These are phyloP conservation scores for Adansonia madagascariensis DNA, from an alignment of 441 rosid genomes.

Conservation along the genomic window DNA sequence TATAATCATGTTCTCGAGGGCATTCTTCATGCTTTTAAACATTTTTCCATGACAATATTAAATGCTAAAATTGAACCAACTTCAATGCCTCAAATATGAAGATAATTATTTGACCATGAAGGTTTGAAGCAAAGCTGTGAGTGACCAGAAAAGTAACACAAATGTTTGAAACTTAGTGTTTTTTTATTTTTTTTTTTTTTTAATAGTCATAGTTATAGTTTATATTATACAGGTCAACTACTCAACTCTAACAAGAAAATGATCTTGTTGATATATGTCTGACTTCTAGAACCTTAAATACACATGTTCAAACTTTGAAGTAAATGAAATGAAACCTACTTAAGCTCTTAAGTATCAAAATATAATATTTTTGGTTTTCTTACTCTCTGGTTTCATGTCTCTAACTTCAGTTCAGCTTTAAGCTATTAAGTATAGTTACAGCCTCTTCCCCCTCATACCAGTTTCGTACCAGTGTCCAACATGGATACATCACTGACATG, in stretches of 20 bases:
- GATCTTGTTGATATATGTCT: background rate
- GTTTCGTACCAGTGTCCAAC: too few species aligned
- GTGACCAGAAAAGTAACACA: background rate
- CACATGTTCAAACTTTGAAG: background rate
- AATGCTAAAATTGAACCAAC: background rate
- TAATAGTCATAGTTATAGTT: background rate
- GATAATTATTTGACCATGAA: background rate
- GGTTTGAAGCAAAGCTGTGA: conserved; percentile 8
- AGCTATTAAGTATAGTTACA: background rate
- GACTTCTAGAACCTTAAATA: background rate
- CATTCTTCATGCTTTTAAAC: background rate
- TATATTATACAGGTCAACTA: background rate
- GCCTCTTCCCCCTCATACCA: too few species aligned
- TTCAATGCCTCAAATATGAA: conserved; percentile 5
- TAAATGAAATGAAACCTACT: background rate
- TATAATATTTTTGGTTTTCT: background rate
- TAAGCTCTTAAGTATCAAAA: background rate
- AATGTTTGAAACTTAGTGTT: background rate
- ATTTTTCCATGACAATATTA: background rate
- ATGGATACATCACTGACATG: too few species aligned
- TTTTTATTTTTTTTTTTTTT: background rate
- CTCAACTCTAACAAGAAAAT: background rate
- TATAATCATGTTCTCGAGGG: background rate
- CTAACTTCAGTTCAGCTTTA: background rate
- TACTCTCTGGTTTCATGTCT: background rate